These are phyloP conservation scores for Porcisia hertigi DNA, from an alignment of 208 protist genomes.

Conservation along the genomic window DNA sequence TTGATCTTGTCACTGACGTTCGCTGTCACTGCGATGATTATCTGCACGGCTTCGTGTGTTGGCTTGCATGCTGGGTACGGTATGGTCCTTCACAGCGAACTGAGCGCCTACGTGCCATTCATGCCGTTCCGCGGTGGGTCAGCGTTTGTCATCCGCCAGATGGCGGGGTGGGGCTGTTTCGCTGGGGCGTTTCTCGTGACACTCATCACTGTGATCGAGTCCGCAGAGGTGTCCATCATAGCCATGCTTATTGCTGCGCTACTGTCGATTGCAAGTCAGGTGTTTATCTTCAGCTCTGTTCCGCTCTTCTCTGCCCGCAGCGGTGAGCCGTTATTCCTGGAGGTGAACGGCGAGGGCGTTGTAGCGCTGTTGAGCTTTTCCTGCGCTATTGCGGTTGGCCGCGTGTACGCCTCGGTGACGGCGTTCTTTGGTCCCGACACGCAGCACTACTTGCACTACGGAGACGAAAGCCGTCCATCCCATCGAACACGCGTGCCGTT, in stretches of 20 bases:
- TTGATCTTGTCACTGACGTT: conserved; percentile 49
- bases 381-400: conserved; percentile 53
- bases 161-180: conserved; percentile 66
- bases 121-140: conserved; percentile 81
- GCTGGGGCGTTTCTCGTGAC: conserved; percentile 53
- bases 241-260: conserved; percentile 50
- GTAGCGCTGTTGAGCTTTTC: conserved; percentile 70
- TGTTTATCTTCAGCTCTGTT: conserved; percentile 66
- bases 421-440: conserved; percentile 34
- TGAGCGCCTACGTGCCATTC: conserved; percentile 50
- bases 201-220: conserved; percentile 57
- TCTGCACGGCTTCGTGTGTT: conserved; percentile 67
- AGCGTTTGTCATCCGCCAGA: conserved; percentile 62
- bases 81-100: conserved; percentile 38
- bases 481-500: conserved; percentile 58
- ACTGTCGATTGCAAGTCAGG: conserved; percentile 61
- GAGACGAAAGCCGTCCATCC: conserved; percentile 2
- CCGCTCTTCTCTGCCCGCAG: conserved; percentile 48
- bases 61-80: conserved; percentile 75
- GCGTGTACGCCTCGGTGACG: conserved; percentile 50
- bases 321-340: conserved; percentile 52
- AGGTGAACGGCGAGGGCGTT: conserved; percentile 76
- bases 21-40: conserved; percentile 47
- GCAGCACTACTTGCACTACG: conserved; percentile 17
- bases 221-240: conserved; percentile 29